A percentile compares a stretch with the other conserved stretches of the same genome.
phyloP scores from a whole-genome alignment of 1,139 yeast genomes.

The Suhomyces bribrorum region DNA sequence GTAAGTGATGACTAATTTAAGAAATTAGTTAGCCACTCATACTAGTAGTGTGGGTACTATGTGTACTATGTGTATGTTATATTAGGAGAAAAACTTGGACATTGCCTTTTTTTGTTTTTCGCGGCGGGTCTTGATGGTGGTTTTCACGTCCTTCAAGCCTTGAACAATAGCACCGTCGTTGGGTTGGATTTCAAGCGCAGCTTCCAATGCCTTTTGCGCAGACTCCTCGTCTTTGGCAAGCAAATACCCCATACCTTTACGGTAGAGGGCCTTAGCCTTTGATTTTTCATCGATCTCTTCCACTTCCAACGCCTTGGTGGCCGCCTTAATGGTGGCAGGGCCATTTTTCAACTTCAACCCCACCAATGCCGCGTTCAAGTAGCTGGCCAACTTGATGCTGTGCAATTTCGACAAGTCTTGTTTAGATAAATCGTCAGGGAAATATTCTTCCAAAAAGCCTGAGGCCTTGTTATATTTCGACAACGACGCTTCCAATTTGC shows the following conservation, averaged over 20 bases:
- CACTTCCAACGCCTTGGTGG: conserved; percentile 66
- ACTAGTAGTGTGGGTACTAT: too few species aligned
- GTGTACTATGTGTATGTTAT: too few species aligned
- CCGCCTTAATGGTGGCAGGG: conserved; percentile 56
- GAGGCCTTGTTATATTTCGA: conserved; percentile 73
- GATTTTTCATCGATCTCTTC: conserved; percentile 65
- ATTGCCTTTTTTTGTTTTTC: conserved; percentile 82
- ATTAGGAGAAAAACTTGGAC: conserved; percentile 65
- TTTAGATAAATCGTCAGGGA: conserved; percentile 67
- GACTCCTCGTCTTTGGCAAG: conserved; percentile 67
- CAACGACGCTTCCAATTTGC: conserved; percentile 56
- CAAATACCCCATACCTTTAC: conserved; percentile 78
- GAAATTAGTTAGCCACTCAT: too few species aligned
- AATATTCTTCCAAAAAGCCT: conserved; percentile 66
- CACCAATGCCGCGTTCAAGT: conserved; percentile 73
- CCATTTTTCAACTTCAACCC: conserved; percentile 66
- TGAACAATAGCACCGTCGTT: conserved; percentile 71
- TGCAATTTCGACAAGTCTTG: conserved; percentile 51
- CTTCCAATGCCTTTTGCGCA: conserved; percentile 66
- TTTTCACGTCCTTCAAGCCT: conserved; percentile 65
- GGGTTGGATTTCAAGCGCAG: conserved; percentile 68
- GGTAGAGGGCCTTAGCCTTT: conserved; percentile 80
- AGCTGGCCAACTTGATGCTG: conserved; percentile 59
- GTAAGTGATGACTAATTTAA: too few species aligned
- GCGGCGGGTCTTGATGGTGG: conserved; percentile 51